phyloP scores from a whole-genome alignment of 441 rosid genomes.

The Eutrema salsugineum region DNA sequence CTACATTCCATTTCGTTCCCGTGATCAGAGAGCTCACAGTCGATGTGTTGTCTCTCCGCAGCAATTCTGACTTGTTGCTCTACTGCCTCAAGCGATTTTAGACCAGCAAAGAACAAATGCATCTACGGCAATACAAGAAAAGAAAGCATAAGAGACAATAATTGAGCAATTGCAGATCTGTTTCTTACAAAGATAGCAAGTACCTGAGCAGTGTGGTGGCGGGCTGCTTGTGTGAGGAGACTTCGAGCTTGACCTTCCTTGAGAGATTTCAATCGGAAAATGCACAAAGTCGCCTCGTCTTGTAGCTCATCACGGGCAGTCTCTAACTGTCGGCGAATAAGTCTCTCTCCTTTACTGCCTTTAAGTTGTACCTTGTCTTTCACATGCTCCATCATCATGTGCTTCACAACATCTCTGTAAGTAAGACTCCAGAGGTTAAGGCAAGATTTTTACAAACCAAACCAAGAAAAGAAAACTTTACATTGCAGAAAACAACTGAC shows the following conservation, averaged over 20 bases:
- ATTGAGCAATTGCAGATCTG: background rate
- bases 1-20: conserved; percentile 65
- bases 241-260: conserved; percentile 93
- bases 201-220: conserved; percentile 99
- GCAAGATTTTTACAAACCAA: background rate
- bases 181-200: conserved; percentile 4
- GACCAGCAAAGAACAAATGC: conserved; percentile 75
- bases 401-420: conserved; percentile 64
- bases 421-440: conserved; percentile 24
- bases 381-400: conserved; percentile 69
- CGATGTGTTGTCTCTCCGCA: conserved; percentile 78
- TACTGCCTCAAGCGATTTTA: conserved; percentile 84
- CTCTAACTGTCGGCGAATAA: conserved; percentile 61
- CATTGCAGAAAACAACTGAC: conserved; percentile 34
- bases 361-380: conserved; percentile 80
- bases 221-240: conserved; percentile 91
- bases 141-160: background rate
- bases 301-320: conserved; percentile 68
- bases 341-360: conserved; percentile 61
- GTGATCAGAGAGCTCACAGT: conserved; percentile 64
- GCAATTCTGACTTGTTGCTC: conserved; percentile 59
- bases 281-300: conserved; percentile 81
- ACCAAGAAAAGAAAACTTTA: conserved; percentile 2
- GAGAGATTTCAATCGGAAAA: conserved; percentile 85
- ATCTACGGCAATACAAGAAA: conserved; percentile 43